Percentiles rank a stretch among this genome's conserved stretches.
Conservation (phyloP, 331 rosid species). For the Phaseolus coccineus region DNA sequence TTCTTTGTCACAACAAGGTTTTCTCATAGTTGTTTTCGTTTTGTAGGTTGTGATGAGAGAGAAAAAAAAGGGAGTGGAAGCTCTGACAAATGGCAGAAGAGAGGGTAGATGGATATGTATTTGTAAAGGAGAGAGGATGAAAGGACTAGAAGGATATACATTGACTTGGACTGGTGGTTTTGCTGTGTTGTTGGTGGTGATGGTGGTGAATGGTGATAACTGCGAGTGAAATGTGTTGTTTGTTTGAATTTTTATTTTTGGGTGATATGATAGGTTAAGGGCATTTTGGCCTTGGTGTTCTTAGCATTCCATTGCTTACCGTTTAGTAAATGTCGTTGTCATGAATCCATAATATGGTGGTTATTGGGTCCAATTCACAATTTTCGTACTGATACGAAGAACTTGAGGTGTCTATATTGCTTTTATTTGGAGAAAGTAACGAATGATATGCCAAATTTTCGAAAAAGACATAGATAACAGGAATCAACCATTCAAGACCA, state of each 20-base stretch:
- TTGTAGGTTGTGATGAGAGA: constrained; percentile 13
- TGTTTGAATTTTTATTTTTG: background rate
- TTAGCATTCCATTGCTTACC: constrained; percentile 42
- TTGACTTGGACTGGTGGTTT: constrained; percentile 83
- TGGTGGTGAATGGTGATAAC: constrained; percentile 2
- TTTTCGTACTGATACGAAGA: background rate
- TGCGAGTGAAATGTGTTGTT: background rate
- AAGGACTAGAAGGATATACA: background rate
- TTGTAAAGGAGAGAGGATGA: background rate
- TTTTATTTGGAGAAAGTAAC: background rate
- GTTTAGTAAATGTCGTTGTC: constrained; percentile 65
- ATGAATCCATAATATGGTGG: background rate
- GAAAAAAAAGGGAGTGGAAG: background rate
- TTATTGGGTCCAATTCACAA: background rate
- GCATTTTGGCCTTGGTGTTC: background rate
- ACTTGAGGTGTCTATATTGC: background rate
- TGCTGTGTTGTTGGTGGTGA: constrained; percentile 43
- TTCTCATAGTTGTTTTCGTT: constrained; percentile 54
- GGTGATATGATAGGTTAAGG: background rate
- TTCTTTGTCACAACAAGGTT: constrained; percentile 71
- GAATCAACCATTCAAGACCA: background rate
- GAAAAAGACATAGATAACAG: background rate
- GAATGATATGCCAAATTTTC: background rate
- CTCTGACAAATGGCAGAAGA: constrained; percentile 32
- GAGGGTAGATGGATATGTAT: constrained; percentile 47